phyloP scores from a whole-genome alignment of 2,329 filamentous ascomycete genomes.

The Neoscytalidium dimidiatum region DNA sequence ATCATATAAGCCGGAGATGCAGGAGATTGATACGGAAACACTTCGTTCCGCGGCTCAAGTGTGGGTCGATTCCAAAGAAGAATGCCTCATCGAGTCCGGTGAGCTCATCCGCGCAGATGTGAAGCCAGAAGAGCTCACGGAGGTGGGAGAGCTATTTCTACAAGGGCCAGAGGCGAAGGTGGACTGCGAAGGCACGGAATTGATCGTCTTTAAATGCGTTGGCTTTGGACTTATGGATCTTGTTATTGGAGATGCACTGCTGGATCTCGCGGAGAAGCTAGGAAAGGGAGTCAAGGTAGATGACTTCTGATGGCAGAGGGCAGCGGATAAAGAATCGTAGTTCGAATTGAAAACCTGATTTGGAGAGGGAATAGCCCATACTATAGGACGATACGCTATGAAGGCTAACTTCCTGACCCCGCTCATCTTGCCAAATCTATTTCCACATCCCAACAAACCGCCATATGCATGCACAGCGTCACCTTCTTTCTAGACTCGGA shows the following conservation, averaged over 20 bases:
- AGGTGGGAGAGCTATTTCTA: slow-evolving; percentile 44
- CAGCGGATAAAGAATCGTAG: no score
- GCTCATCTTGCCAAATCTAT: no score
- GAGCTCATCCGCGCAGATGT: slow-evolving; percentile 41
- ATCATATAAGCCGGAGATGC: slow-evolving; percentile 44
- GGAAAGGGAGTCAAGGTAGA: slow-evolving; percentile 20
- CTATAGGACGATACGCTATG: no score
- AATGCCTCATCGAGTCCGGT: slow-evolving; percentile 49
- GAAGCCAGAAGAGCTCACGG: slow-evolving; percentile 39
- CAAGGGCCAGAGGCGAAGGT: slow-evolving; percentile 21
- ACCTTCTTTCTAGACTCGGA: no score
- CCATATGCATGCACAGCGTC: no score
- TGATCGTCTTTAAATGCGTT: slow-evolving; percentile 53
- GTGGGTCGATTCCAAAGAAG: slow-evolving; percentile 36
- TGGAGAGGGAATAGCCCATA: no score
- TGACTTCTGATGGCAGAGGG: neutral
- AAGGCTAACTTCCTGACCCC: no score
- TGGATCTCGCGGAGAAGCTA: slow-evolving; percentile 25
- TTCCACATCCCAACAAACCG: no score
- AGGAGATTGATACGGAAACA: slow-evolving; percentile 50
- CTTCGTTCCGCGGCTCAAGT: slow-evolving; percentile 28
- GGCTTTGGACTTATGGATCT: slow-evolving; percentile 55
- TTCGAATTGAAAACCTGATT: no score
- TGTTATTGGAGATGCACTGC: slow-evolving; percentile 37
- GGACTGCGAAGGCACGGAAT: slow-evolving; percentile 22